phyloP scores from a whole-genome alignment of 1,139 yeast species.

The Debaryomyces singareniensis region DNA sequence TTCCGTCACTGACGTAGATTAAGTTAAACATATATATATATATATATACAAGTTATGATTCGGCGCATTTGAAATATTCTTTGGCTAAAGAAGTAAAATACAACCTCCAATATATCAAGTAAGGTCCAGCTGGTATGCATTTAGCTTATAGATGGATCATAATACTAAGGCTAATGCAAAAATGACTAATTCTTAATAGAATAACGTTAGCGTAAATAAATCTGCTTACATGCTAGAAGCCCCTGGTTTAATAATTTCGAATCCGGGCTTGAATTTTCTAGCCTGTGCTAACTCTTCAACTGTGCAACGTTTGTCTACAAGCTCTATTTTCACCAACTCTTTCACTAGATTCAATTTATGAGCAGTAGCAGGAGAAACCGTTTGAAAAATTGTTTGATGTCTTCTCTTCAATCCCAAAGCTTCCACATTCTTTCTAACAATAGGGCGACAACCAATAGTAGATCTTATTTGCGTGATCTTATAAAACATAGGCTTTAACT shows the following conservation, averaged over 20 bases:
- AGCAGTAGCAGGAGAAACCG: constrained; percentile 73
- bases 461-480: constrained; percentile 77
- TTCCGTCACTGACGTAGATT: no score
- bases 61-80: no score
- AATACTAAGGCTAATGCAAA: no score
- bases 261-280: constrained; percentile 64
- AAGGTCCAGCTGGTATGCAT: no score
- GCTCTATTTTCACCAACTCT: constrained; percentile 82
- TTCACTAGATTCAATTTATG: constrained; percentile 80
- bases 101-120: no score
- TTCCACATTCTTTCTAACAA: constrained; percentile 55
- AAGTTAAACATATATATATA: no score
- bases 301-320: constrained; percentile 49
- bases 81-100: no score
- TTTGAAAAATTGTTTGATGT: constrained; percentile 68
- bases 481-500: constrained; percentile 24
- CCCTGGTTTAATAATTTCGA: constrained; percentile 19
- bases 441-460: constrained; percentile 76
- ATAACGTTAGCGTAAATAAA: no score
- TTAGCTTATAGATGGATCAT: no score
- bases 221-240: no score
- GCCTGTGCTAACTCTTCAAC: constrained; percentile 46
- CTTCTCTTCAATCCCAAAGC: constrained; percentile 74
- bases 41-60: no score
- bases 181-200: no score